Evolutionary conservation across 768 basidiomycete genomes (phyloP), one percentile per base, ranked within the genome.

Genomic region (Mycena belliarum): DNA sequence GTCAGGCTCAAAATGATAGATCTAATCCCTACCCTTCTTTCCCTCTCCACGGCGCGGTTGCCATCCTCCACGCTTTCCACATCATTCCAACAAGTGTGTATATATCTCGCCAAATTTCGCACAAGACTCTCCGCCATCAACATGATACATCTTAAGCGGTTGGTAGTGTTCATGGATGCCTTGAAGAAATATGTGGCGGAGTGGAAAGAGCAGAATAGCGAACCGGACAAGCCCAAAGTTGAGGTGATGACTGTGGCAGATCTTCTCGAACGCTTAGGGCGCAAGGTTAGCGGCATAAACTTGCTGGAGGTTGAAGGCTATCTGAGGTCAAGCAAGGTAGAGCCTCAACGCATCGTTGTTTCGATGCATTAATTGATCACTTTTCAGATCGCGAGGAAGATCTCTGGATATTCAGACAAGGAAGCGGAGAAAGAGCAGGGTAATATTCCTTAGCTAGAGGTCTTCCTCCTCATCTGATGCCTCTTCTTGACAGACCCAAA

Each of bases 1-100:
- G 1, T 37, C 15, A 48, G 23, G 37, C 43, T 35, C 40, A 52
- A 58, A 18, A 32, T 41, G 37, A 5, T 56, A 95, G 93, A 97
- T 70, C 73, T 97, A 47, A 93, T 95, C 65, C 87, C 94, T 20
- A 93, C 95, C 0, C 76, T 99, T 2, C 82, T 99, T 10, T 90
- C 93, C 1, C 78, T 97, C 28, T 92, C 96, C 53, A 91, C 91
- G 2, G 78, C 84, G 25, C 75, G 81, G 6, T 75, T 98, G 4
- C 77, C 88, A 6, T 78, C 80, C 14, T 59, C 71, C 1, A 83
- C 78, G 10, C 76, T 98, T 16, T 66, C 74, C 1, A 77, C 76
- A 3, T 91, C 93, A 0, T 74, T 90, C 5, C 76, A 79, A 23
- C 95, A 98, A 73, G 85, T 97, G 14, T 79, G 80, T 24, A 77